Conservation (phyloP, 352 stramenopile genomes). For the Phytophthora lateralis region DNA sequence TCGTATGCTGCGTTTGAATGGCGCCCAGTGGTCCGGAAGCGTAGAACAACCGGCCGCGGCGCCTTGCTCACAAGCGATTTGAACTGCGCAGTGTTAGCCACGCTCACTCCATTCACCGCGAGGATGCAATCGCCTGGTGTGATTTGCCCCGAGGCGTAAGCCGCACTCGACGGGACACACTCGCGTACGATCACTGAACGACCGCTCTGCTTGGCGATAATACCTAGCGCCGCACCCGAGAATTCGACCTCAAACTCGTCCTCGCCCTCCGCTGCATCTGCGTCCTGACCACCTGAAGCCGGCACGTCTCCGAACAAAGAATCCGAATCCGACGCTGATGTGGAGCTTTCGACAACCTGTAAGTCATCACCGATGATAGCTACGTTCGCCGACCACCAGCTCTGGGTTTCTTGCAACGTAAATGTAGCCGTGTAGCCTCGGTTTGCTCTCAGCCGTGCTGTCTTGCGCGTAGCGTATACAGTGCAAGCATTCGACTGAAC, state of each 20-base stretch:
- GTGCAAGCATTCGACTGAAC: constrained; percentile 86
- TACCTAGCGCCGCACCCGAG: constrained; percentile 51
- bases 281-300: constrained; percentile 4
- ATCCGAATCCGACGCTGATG: constrained; percentile 17
- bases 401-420: constrained; percentile 80
- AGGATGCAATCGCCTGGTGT: constrained; percentile 70
- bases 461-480: constrained; percentile 82
- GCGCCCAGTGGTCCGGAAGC: constrained; percentile 58
- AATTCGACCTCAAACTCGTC: constrained; percentile 85
- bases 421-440: constrained; percentile 85
- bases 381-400: constrained; percentile 82
- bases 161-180: constrained; percentile 61
- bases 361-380: constrained; percentile 86
- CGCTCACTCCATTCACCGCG: constrained; percentile 65
- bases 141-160: constrained; percentile 60
- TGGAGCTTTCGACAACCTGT: constrained; percentile 40
- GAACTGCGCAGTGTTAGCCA: constrained; percentile 78
- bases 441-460: constrained; percentile 71
- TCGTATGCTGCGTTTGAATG: constrained; percentile 55
- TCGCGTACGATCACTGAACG: constrained; percentile 72
- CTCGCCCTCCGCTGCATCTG: constrained; percentile 7
- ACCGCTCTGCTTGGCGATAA: constrained; percentile 75
- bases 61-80: constrained; percentile 64
- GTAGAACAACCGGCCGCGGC: constrained; percentile 70
- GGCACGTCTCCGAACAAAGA: constrained; percentile 38